A percentile compares a stretch with the other conserved stretches of the same genome.
These are phyloP conservation scores for Boletus reticulatus DNA, from an alignment of 768 basidiomycete species.

Conservation along the genomic window DNA sequence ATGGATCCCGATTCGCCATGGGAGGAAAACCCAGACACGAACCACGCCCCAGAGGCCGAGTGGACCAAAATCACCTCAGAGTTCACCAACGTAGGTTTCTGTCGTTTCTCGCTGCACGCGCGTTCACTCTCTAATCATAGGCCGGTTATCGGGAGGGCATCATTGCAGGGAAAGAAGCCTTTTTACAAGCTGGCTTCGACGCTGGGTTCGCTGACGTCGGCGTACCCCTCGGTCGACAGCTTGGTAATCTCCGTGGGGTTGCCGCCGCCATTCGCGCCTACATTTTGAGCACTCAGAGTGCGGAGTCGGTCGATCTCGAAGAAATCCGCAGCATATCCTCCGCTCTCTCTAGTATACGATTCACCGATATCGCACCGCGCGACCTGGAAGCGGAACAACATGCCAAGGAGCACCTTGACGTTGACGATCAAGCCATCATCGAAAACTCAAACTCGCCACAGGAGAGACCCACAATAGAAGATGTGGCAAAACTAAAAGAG, in stretches of 20 bases:
- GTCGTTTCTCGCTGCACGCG: neutral
- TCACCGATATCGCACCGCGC: conserved; percentile 69
- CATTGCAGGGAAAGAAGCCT: conserved; percentile 83
- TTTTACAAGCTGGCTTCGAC: conserved; percentile 90
- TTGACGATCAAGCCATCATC: conserved; percentile 29
- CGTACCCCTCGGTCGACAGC: conserved; percentile 68
- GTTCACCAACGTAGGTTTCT: conserved; percentile 61
- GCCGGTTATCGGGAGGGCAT: conserved; percentile 97
- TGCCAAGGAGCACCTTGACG: conserved; percentile 60
- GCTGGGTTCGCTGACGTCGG: conserved; percentile 73
- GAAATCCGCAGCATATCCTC: conserved; percentile 55
- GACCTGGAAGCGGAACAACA: conserved; percentile 81
- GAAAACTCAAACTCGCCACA: conserved; percentile 39
- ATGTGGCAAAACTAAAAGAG: conserved; percentile 39
- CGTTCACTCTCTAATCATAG: conserved; percentile 38
- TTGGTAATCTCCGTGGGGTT: conserved; percentile 76
- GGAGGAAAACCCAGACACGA: conserved; percentile 45
- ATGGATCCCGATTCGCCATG: conserved; percentile 52
- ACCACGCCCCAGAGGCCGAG: conserved; percentile 46
- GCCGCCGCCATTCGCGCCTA: conserved; percentile 58
- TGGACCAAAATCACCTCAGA: conserved; percentile 67
- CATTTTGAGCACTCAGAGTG: conserved; percentile 40
- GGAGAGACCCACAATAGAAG: conserved; percentile 37
- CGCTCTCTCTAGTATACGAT: conserved; percentile 56
- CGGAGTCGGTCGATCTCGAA: conserved; percentile 20